Evolutionary conservation across 176 grass and related monocot species (phyloP).

Genomic region (Phoenix dactylifera): DNA sequence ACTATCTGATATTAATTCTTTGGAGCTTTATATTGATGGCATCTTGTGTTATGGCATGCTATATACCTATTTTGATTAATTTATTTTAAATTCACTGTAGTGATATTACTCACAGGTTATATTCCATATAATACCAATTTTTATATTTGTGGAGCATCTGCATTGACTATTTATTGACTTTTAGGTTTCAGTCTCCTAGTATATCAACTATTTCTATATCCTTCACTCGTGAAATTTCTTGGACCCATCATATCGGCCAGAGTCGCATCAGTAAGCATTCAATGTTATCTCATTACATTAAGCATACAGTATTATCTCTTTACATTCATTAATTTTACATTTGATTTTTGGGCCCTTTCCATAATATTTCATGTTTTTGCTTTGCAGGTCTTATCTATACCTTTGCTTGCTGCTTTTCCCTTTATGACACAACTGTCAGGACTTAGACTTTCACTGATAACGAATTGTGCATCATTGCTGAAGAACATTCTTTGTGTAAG

Average conservation of each 20-base stretch:
- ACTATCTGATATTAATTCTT: too few relatives aligned
- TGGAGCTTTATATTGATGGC: too few relatives aligned
- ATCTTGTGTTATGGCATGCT: too few relatives aligned
- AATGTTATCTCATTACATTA: conserved; percentile 4
- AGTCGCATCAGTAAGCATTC: conserved; percentile 38
- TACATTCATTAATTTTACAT: not conserved
- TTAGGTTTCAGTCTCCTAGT: conserved; percentile 53
- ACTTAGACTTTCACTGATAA: conserved; percentile 31
- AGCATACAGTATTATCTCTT: conserved; percentile 1
- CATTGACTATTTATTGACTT: conserved; percentile 7
- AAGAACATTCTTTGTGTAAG: conserved; percentile 61
- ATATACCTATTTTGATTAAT: too few relatives aligned
- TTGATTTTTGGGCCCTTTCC: not conserved
- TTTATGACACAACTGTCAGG: conserved; percentile 69
- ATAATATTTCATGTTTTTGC: not conserved
- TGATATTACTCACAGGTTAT: too few relatives aligned
- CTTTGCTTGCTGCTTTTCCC: conserved; percentile 64
- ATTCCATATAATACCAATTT: too few relatives aligned
- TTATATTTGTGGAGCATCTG: too few relatives aligned
- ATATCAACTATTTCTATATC: conserved; percentile 68
- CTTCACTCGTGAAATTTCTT: conserved; percentile 28
- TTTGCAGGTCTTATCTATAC: conserved; percentile 60
- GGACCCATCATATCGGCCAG: conserved; percentile 49
- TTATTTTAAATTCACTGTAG: too few relatives aligned
- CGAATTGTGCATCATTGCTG: conserved; percentile 55